Base-by-base conservation (phyloP, 352 stramenopile species). In the Phytophthora sp. region DNA sequence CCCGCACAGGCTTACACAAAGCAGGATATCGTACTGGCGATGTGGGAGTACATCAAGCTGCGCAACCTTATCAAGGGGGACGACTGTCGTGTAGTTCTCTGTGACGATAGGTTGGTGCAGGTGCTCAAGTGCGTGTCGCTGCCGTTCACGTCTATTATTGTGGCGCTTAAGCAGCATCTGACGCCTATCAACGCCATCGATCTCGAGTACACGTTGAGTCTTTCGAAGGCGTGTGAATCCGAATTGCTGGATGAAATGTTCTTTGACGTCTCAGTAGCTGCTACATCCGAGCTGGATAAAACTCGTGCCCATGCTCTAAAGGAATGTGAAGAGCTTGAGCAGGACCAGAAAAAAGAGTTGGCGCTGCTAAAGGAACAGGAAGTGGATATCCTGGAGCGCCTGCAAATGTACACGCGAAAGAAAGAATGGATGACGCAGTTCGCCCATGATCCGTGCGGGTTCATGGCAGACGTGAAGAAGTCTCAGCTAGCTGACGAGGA, bases 21-120 rank as follows among this genome's bases (percentile, higher is more conserved):
- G 69, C 77, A 84, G 30, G 77, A 86, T 65, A 89, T 93, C 36
- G 63, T 93, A 50, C 73, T 93, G 75, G 84, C 79, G 11, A 79
- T 75, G 52, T 93, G 84, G 84, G 75, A 89, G 61, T 93, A 91
- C 70, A 88, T 91, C 65, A 91, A 93, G 59, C 66, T 73, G 42
- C 69, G 66, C 26, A 87, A 91, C 49, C 73, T 91, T 27, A 91
- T 93, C 71, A 91, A 93, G 56, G 77, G 84, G n/a, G 84, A 93
- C 57, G 84, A 93, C 69, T 93, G 82, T 50, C 80, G 84, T 20
- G 79, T 93, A 26, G 79, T 89, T 30, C 56, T 84, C 15, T 91
- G 82, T 50, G 84, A 93, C 38, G 64, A 74, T 0, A 77, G 70
- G 50, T 69, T 93, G 45, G 35, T 49, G 5, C 69, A 80, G 57